These are phyloP conservation scores for Medicago arabica DNA, from an alignment of 306 rosid species.

Conservation along the genomic window DNA sequence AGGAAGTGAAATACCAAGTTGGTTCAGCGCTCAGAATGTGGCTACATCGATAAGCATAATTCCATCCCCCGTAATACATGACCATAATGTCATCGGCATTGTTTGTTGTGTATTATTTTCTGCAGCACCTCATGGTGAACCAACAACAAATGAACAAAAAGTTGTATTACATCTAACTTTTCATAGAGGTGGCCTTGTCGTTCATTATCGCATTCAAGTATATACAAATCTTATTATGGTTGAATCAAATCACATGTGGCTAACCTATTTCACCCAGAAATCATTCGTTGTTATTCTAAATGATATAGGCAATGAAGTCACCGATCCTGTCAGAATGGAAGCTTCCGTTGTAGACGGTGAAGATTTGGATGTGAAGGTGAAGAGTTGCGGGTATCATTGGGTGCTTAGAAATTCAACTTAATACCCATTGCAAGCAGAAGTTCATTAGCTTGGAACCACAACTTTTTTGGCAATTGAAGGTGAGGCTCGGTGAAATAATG, in stretches of 20 bases:
- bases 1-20: not conserved
- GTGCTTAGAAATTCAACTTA: not conserved
- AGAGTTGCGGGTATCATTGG: not conserved
- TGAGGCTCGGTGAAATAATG: no score
- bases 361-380: conserved; percentile 6
- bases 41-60: not conserved
- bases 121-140: not conserved
- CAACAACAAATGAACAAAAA: not conserved
- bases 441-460: no score
- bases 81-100: conserved; percentile 4
- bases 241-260: conserved; percentile 10
- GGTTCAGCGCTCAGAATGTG: not conserved
- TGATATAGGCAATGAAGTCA: not conserved
- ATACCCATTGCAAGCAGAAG: no score
- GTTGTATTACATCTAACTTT: not conserved
- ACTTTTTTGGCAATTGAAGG: no score
- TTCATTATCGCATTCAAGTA: not conserved
- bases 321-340: not conserved
- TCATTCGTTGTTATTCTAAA: not conserved
- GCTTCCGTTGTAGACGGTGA: not conserved
- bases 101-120: conserved; percentile 16
- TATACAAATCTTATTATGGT: not conserved
- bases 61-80: not conserved
- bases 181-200: no score
- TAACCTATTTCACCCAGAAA: not conserved